Evolutionary conservation across 768 basidiomycete species (phyloP).

Genomic region (Suillus paluster): DNA sequence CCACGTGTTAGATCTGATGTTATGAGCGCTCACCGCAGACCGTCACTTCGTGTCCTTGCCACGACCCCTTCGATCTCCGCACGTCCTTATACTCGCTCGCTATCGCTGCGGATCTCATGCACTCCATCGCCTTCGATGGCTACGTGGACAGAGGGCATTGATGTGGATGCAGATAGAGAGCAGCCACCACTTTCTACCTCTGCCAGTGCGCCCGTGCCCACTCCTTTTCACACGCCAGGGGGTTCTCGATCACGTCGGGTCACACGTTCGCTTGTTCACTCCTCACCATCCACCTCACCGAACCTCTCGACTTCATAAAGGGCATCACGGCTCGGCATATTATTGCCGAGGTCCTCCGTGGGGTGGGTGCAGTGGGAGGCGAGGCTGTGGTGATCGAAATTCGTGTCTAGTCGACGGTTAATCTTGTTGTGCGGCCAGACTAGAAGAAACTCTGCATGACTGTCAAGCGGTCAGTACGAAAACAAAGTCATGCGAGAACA

Average conservation of each 20-base stretch:
- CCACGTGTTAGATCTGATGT: no score
- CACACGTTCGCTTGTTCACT: slow-evolving; percentile 13
- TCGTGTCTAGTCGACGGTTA: background rate
- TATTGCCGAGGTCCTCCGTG: slow-evolving; percentile 45
- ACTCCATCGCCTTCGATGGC: slow-evolving; percentile 8
- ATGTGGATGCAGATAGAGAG: background rate
- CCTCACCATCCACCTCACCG: slow-evolving; percentile 16
- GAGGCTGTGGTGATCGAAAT: slow-evolving; percentile 7
- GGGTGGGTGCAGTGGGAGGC: slow-evolving; percentile 43
- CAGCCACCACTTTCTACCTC: background rate
- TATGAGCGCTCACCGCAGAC: no score
- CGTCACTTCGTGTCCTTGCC: slow-evolving; percentile 31
- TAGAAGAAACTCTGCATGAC: slow-evolving; percentile 74
- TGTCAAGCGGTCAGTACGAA: slow-evolving; percentile 31
- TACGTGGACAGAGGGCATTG: background rate
- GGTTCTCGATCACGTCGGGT: slow-evolving; percentile 1
- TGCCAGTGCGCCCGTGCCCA: slow-evolving; percentile 4
- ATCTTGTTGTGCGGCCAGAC: no score
- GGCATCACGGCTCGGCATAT: slow-evolving; percentile 20
- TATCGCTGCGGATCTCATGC: slow-evolving; percentile 14
- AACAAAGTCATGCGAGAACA: background rate
- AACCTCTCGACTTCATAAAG: slow-evolving; percentile 17
- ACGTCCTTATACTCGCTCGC: slow-evolving; percentile 13
- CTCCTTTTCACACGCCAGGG: slow-evolving; percentile 15
- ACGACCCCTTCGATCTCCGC: slow-evolving; percentile 27